Evolutionary conservation across 305 asterid species (phyloP).

Genomic region (Fraxinus xanthoxyloides): DNA sequence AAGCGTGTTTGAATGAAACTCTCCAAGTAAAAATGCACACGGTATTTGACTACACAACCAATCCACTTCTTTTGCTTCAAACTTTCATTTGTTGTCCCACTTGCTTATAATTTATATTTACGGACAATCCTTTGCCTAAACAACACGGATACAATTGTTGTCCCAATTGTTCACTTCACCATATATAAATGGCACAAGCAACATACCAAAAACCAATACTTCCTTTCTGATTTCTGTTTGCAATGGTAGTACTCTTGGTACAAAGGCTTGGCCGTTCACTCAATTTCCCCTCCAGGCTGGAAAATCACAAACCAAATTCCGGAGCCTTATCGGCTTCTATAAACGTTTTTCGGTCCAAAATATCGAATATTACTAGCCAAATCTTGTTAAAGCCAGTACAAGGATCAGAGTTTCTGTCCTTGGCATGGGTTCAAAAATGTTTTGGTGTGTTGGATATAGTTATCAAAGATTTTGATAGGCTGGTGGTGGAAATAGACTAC

Average conservation of each 20-base stretch:
- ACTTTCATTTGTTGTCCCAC: background rate
- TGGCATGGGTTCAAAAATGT: constrained; percentile 29
- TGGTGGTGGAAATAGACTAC: constrained; percentile 49
- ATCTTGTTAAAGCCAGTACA: constrained; percentile 23
- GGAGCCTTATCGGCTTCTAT: constrained; percentile 36
- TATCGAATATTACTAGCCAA: constrained; percentile 36
- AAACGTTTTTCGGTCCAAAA: constrained; percentile 39
- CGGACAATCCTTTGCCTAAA: background rate
- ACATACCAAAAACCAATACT: background rate
- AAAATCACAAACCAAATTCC: constrained; percentile 30
- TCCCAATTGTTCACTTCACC: background rate
- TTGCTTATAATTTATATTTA: background rate
- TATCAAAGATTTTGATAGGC: constrained; percentile 46
- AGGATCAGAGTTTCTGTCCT: constrained; percentile 31
- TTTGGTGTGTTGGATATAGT: constrained; percentile 36
- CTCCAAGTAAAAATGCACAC: background rate
- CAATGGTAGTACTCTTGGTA: constrained; percentile 49
- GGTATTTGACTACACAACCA: constrained; percentile 18
- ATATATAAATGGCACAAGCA: background rate
- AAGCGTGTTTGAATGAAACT: constrained; percentile 14
- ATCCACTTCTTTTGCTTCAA: background rate
- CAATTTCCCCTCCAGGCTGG: constrained; percentile 34
- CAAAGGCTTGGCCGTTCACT: constrained; percentile 40
- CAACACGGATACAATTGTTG: background rate
- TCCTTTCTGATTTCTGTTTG: background rate